Base-by-base conservation (phyloP, 2,329 filamentous ascomycete genomes). In the Raffaelea arxii region DNA sequence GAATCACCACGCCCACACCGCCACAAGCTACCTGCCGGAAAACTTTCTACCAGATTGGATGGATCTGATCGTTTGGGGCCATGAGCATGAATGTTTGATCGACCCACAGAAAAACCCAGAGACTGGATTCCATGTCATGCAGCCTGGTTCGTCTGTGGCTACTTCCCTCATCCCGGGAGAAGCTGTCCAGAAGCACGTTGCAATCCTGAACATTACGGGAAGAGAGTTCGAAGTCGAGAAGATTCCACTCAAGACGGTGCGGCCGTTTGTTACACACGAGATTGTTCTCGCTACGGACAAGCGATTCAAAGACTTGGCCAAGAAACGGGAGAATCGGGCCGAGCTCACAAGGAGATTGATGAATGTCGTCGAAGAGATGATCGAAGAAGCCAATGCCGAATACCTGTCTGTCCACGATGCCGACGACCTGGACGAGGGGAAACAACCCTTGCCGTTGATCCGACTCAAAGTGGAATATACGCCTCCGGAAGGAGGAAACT, bases 81-180 rank as follows among this genome's bases (percentile, higher is more conserved):
- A 98, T 58, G 92, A 98, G 64, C 92, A 98, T 59, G 91, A 98
- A 62, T 98, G 92, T 59, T 63, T 91, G 7, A 94, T 98, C 53
- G 82, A 95, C 39, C 92, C 92, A 0, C 69, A 71, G 2, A 72
- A 80, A 41, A 98, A 97, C 56, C 78, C 85, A 0, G 88, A 95
- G 58, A 95, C 84, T 41, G 84, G 84, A 1, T 98, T 98, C 56
- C 81, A 92, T 55, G 91, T 98, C 52, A 96, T 98, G 79, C 92
- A 98, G 58, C 92, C 92, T 1, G 92, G 92, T 0, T 98, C 92
- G 0, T 97, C 92, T 0, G 84, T 98, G 1, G 92, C 91, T 1
- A 98, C 92, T 2, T 97, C 92, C 0, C 70, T 98, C 0, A 82
- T 92, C 9, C 84, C 86, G 0, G 90, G 90, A 24, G 92, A 98